Conservation (phyloP, 2,329 filamentous ascomycete genomes). For the Dryadomyces quercivorus region DNA sequence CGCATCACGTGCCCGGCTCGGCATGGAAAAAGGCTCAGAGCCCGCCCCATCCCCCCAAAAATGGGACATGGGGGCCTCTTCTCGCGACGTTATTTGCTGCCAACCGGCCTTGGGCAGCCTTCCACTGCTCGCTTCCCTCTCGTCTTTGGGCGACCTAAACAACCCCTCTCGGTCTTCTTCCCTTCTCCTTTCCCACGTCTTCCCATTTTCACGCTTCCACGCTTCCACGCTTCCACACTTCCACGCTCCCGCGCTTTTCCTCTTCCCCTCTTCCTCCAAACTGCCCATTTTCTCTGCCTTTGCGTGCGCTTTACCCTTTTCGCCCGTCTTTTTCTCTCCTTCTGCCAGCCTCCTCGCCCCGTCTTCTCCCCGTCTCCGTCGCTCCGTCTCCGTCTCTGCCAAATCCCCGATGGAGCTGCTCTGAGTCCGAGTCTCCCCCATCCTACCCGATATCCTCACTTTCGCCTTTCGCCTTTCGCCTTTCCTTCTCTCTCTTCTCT, state of each 20-base stretch:
- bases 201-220: neutral
- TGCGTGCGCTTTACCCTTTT: neutral
- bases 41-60: neutral
- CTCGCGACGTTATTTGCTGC: conserved; percentile 1
- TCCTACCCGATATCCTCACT: neutral
- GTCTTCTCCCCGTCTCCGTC: neutral
- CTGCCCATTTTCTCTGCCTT: neutral
- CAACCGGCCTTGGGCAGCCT: conserved; percentile 6
- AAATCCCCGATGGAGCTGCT: neutral
- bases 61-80: neutral
- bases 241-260: neutral
- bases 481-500: neutral
- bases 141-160: conserved; percentile 3
- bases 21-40: neutral
- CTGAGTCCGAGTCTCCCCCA: neutral
- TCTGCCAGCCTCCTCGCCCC: neutral
- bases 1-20: neutral
- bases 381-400: neutral
- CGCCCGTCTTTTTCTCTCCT: neutral
- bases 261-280: neutral
- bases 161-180: conserved; percentile 5
- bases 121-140: neutral
- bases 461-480: neutral
- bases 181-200: neutral
- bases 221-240: neutral